Conservation (phyloP, 2,329 filamentous ascomycete genomes). For the Colletotrichum gloeosporioides region DNA sequence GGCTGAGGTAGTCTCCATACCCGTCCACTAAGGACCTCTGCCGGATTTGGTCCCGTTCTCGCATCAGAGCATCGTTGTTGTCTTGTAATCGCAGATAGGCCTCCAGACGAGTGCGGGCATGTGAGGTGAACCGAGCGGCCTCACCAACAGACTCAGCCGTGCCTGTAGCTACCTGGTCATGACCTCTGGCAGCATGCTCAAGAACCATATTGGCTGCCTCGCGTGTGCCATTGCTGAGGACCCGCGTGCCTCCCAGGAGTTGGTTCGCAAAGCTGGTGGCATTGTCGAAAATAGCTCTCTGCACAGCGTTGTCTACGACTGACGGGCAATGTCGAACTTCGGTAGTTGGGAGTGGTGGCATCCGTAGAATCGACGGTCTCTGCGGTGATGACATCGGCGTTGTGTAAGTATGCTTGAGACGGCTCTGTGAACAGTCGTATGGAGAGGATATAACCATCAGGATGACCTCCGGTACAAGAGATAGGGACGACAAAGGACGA, state of each 20-base stretch:
- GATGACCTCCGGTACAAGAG: not conserved
- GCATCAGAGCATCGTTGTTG: not conserved
- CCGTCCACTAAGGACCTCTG: not conserved
- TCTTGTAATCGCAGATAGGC: not conserved
- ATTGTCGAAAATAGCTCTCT: no score
- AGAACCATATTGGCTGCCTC: no score
- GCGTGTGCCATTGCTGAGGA: rapidly evolving
- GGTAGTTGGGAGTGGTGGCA: no score
- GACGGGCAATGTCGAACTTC: no score
- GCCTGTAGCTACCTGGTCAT: no score
- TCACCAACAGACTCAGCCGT: not conserved
- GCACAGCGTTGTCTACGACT: no score
- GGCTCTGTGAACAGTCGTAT: not conserved
- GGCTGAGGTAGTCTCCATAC: not conserved
- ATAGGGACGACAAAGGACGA: not conserved
- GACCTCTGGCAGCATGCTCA: no score
- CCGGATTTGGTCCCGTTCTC: not conserved
- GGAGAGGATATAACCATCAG: not conserved
- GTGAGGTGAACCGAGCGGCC: not conserved
- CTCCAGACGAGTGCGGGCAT: not conserved
- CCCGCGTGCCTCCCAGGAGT: no score
- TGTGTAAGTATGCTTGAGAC: not conserved
- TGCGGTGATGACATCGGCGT: not conserved
- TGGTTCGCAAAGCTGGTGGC: no score
- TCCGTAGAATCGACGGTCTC: not conserved